Percentiles rank a stretch among this genome's conserved stretches.
phyloP scores from a whole-genome alignment of 2,329 filamentous ascomycete genomes.

The Onygenales sp. region DNA sequence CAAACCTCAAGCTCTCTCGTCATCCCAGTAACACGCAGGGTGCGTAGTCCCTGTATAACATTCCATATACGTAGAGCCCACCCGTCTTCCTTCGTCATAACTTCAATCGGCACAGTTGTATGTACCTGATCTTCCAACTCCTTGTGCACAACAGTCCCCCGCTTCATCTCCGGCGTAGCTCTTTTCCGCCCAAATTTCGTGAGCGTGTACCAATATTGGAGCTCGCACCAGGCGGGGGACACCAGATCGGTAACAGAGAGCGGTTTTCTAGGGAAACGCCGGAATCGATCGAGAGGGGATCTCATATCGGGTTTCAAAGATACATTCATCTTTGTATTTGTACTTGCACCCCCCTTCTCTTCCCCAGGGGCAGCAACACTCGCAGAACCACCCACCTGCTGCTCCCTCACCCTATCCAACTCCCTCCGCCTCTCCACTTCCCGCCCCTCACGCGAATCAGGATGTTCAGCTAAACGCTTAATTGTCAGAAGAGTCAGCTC shows the following conservation, averaged over 20 bases:
- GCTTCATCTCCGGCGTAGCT: constrained; percentile 72
- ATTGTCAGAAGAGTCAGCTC: constrained; percentile 49
- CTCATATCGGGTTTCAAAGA: constrained; percentile 31
- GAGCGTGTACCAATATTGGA: constrained; percentile 85
- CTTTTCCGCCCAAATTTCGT: constrained; percentile 67
- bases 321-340: constrained; percentile 10
- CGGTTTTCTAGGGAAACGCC: constrained; percentile 64
- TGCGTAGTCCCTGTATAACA: constrained; percentile 72
- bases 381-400: neutral
- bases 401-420: constrained; percentile 18
- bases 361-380: neutral
- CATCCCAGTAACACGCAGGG: constrained; percentile 58
- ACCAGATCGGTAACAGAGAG: constrained; percentile 83
- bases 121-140: constrained; percentile 79
- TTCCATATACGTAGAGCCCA: constrained; percentile 87
- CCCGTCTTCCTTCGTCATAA: constrained; percentile 66
- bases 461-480: constrained; percentile 53
- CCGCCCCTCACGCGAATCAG: constrained; percentile 27
- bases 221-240: constrained; percentile 87
- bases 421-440: constrained; percentile 24
- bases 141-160: constrained; percentile 70
- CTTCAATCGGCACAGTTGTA: constrained; percentile 61
- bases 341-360: constrained; percentile 4
- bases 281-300: constrained; percentile 67
- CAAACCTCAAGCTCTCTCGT: constrained; percentile 75